Conservation (phyloP, 805 yeast species). For the Yamadazyma sp. region DNA sequence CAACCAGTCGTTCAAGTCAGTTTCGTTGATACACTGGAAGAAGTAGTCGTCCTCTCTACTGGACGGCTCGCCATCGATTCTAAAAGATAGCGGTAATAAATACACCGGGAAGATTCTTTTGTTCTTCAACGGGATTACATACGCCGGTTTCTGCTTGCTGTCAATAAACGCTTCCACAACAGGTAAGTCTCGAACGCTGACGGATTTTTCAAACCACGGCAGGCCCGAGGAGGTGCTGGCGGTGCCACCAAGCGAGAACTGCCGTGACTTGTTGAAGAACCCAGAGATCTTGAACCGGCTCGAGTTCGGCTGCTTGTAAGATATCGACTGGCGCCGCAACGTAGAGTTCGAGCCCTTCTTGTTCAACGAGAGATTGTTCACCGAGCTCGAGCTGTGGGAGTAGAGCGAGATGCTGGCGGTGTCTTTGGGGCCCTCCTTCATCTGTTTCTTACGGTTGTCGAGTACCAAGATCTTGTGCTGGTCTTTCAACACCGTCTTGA, state of each 20-base stretch:
- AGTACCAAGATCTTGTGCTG: constrained; percentile 31
- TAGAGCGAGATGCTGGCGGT: constrained; percentile 1
- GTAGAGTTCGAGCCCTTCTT: constrained; percentile 31
- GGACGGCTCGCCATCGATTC: constrained; percentile 44
- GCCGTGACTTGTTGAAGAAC: constrained; percentile 53
- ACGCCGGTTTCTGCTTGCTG: constrained; percentile 50
- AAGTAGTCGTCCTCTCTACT: constrained; percentile 47
- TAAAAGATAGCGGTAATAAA: constrained; percentile 48
- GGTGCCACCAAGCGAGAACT: constrained; percentile 41
- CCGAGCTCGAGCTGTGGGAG: constrained; percentile 3
- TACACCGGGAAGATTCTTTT: constrained; percentile 53
- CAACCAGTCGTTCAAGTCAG: constrained; percentile 77
- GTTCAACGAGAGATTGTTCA: constrained; percentile 15
- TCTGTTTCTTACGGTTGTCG: constrained; percentile 34
- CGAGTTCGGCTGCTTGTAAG: constrained; percentile 36
- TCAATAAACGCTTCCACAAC: constrained; percentile 42
- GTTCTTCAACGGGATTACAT: constrained; percentile 47
- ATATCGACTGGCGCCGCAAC: constrained; percentile 38
- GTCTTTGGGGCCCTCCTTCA: constrained; percentile 16
- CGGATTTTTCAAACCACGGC: constrained; percentile 38
- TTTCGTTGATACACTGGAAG: constrained; percentile 63
- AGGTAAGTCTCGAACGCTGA: constrained; percentile 60
- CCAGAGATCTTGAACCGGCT: constrained; percentile 56
- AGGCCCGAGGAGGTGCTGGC: not conserved
- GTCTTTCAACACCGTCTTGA: constrained; percentile 29